Conservation (phyloP, 2,329 filamentous ascomycete species). For the Aspergillus caelatus region DNA sequence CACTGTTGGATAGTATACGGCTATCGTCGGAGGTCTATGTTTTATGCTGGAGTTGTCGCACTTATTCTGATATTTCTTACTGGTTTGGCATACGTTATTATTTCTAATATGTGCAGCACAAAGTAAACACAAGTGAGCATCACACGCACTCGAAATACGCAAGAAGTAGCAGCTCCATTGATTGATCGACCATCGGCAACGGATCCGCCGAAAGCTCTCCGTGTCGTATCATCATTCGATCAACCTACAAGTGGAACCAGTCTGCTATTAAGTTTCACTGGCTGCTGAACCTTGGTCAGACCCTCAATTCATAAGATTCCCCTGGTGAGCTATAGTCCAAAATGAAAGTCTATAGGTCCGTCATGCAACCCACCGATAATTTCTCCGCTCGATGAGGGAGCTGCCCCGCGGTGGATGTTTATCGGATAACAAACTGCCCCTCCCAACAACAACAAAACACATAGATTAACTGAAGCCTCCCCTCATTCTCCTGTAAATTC, state of each 20-base stretch:
- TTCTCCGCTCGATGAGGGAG: slow-evolving; percentile 9
- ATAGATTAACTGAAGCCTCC: no score
- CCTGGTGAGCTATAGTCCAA: background rate
- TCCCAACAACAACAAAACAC: background rate
- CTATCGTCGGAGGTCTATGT: background rate
- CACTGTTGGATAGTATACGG: background rate
- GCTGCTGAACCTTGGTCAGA: background rate
- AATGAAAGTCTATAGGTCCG: background rate
- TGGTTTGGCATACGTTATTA: background rate
- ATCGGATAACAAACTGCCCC: slow-evolving; percentile 1
- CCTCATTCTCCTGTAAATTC: background rate
- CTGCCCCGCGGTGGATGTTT: slow-evolving; percentile 4
- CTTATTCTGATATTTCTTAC: background rate
- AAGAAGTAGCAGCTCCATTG: background rate
- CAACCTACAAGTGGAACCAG: slow-evolving; percentile 5
- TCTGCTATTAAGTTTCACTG: slow-evolving; percentile 5
- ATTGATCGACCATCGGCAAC: background rate
- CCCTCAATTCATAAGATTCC: background rate
- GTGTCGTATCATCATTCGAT: slow-evolving; percentile 11
- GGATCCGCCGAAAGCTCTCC: slow-evolving; percentile 1
- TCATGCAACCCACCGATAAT: slow-evolving; percentile 11
- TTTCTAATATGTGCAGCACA: background rate
- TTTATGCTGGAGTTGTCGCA: background rate
- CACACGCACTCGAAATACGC: background rate
- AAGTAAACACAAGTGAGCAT: background rate